A percentile compares a stretch with the other conserved stretches of the same genome.
Evolutionary conservation across 257 asterid genomes (phyloP).

Genomic region (Solanum appendiculatum): DNA sequence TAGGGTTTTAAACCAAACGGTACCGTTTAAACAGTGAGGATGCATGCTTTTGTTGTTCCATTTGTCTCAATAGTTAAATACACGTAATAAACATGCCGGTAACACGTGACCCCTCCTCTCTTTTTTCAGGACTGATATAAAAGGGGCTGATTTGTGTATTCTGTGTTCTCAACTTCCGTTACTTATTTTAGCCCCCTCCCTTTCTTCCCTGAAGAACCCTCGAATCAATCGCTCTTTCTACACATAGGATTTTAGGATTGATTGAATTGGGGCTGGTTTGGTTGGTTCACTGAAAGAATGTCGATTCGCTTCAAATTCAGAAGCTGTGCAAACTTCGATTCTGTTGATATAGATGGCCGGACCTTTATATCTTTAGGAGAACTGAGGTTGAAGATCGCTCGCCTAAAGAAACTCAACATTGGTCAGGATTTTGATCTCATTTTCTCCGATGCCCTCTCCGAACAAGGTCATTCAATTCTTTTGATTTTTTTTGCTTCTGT

Average conservation of each 20-base stretch:
- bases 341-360: conserved; percentile 52
- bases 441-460: conserved; percentile 57
- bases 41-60: neutral
- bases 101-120: neutral
- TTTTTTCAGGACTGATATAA: neutral
- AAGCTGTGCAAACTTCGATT: conserved; percentile 53
- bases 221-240: neutral
- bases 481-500: neutral
- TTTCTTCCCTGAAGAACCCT: neutral
- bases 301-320: conserved; percentile 78
- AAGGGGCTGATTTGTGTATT: neutral
- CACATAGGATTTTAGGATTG: neutral
- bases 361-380: conserved; percentile 48
- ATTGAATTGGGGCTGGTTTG: neutral
- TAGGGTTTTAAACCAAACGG: neutral
- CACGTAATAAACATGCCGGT: neutral
- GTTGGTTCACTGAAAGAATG: conserved; percentile 24
- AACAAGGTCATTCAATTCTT: conserved; percentile 34
- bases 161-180: neutral
- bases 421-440: conserved; percentile 75
- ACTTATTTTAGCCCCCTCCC: neutral
- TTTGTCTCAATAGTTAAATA: neutral
- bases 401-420: conserved; percentile 31
- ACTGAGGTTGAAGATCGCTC: conserved; percentile 36
- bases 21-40: neutral